Evolutionary conservation across 345 rosid species (phyloP).

Genomic region (Citrus hindsii): DNA sequence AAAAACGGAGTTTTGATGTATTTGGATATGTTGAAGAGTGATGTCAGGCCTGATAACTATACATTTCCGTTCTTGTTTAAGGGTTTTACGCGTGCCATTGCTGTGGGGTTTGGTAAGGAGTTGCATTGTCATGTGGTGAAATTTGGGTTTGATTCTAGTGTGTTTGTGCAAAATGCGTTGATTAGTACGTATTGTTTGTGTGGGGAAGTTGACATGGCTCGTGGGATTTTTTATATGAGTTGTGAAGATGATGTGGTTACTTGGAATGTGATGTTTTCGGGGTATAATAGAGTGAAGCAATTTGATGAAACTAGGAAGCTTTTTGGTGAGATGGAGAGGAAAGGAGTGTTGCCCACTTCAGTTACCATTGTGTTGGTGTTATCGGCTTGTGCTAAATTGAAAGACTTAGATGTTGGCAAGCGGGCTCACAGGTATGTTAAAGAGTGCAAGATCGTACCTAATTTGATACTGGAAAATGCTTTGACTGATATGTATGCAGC

Average conservation of each 20-base stretch:
- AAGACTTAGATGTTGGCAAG: conserved; percentile 43
- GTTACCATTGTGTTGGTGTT: conserved; percentile 56
- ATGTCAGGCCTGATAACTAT: conserved; percentile 49
- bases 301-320: conserved; percentile 39
- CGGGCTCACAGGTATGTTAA: conserved; percentile 31
- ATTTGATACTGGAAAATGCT: conserved; percentile 55
- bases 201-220: conserved; percentile 41
- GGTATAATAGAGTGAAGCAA: conserved; percentile 44
- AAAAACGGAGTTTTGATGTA: conserved; percentile 35
- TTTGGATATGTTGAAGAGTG: conserved; percentile 40
- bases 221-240: conserved; percentile 39
- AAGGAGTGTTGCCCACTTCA: conserved; percentile 28
- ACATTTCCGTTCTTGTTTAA: conserved; percentile 55
- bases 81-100: conserved; percentile 29
- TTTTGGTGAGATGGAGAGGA: conserved; percentile 47
- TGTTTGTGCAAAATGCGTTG: conserved; percentile 39
- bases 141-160: conserved; percentile 35
- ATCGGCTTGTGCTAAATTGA: conserved; percentile 60
- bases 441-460: conserved; percentile 19
- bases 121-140: conserved; percentile 49
- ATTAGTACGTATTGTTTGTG: conserved; percentile 38
- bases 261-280: conserved; percentile 62
- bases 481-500: conserved; percentile 59
- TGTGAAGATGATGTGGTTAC: conserved; percentile 34
- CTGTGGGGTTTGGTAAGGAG: conserved; percentile 26